A percentile compares a stretch with the other conserved stretches of the same genome.
Evolutionary conservation across 192 early-diverging fungal species (phyloP).

Genomic region (Backusella westeae): DNA sequence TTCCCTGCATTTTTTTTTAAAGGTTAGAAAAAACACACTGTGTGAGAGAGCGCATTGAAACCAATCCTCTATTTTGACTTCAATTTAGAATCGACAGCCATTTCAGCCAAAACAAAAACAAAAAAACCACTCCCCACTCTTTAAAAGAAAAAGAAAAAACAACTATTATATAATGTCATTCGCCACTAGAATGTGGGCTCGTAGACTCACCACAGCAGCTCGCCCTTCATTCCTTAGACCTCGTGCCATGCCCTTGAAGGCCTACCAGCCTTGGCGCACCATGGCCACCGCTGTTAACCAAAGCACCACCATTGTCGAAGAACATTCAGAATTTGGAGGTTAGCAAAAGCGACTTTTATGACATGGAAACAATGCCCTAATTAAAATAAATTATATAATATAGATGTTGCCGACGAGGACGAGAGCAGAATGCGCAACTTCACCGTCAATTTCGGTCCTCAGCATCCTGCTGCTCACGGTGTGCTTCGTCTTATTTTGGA

Average conservation of each 20-base stretch:
- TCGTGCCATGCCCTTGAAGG: constrained; percentile 9
- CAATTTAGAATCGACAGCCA: background rate
- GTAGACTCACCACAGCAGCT: constrained; percentile 19
- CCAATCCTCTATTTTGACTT: background rate
- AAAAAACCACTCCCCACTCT: constrained; percentile 13
- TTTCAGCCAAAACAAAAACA: background rate
- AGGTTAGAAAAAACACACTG: background rate
- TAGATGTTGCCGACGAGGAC: constrained; percentile 44
- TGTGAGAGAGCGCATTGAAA: background rate
- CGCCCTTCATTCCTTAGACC: constrained; percentile 7
- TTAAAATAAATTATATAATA: background rate
- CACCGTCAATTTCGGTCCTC: constrained; percentile 99
- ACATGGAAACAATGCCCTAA: too few relatives aligned
- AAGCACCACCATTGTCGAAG: constrained; percentile 36
- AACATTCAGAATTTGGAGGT: constrained; percentile 27
- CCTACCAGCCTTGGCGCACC: constrained; percentile 21
- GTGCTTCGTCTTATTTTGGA: constrained; percentile 79
- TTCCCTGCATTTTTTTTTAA: constrained; percentile 13
- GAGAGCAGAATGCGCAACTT: constrained; percentile 61
- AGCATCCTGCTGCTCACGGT: constrained; percentile 97
- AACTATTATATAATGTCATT: constrained; percentile 27
- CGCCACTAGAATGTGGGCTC: constrained; percentile 33
- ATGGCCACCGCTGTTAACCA: constrained; percentile 30
- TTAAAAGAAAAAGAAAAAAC: background rate
- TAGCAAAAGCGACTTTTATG: background rate